phyloP scores from a whole-genome alignment of 169 alveolate genomes.

The Besnoitia besnoiti region DNA sequence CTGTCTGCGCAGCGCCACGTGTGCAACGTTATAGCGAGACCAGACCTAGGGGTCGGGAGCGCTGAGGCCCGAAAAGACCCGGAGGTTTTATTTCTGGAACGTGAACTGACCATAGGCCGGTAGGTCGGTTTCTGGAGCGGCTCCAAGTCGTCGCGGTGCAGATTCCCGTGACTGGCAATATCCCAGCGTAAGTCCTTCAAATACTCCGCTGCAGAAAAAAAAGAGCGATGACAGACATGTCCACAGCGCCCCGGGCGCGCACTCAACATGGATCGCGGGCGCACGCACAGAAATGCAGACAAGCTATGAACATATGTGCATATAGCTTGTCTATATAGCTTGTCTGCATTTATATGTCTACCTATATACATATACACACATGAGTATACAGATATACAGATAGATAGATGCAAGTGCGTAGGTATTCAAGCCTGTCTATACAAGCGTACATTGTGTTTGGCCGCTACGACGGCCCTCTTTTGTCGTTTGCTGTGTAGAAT shows the following conservation, averaged over 20 bases:
- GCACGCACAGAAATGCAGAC: neutral
- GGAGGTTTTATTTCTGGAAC: neutral
- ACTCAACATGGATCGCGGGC: too few species aligned
- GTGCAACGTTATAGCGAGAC: too few species aligned
- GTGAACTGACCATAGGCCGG: neutral
- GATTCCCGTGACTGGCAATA: neutral
- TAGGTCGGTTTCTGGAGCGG: neutral
- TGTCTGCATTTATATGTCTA: neutral
- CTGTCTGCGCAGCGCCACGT: too few species aligned
- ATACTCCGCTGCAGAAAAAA: neutral
- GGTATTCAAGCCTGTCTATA: too few species aligned
- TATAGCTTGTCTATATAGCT: neutral
- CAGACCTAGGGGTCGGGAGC: too few species aligned
- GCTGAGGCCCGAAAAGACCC: too few species aligned
- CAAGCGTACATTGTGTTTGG: too few species aligned
- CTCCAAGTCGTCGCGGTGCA: neutral
- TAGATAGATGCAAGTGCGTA: too few species aligned
- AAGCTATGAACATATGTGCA: neutral
- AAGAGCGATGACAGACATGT: neutral
- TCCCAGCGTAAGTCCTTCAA: slow-evolving; percentile 10
- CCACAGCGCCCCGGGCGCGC: neutral
- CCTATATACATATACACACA: neutral
- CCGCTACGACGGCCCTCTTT: too few species aligned
- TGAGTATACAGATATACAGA: neutral
- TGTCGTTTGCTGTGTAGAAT: too few species aligned